A percentile compares a stretch with the other conserved stretches of the same genome.
Evolutionary conservation across 164 flowering plant species (phyloP).

Genomic region (Vitis rotundifolia): DNA sequence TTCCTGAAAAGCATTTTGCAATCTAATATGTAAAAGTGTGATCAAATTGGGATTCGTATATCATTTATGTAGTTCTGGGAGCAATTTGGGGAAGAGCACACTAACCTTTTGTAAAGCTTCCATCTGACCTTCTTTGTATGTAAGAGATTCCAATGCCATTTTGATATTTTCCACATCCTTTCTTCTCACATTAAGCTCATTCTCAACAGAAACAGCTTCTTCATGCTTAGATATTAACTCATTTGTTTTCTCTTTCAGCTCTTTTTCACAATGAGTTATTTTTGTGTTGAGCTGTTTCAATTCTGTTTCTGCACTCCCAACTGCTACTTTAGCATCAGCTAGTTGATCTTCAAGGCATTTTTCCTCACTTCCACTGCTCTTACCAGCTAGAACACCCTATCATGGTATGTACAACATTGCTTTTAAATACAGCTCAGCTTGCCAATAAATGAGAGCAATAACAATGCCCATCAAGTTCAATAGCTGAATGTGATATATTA

Average conservation of each 20-base stretch:
- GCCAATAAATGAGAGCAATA: background rate
- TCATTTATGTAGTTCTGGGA: background rate
- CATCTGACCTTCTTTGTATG: constrained; percentile 71
- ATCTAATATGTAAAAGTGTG: too few relatives aligned
- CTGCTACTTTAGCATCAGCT: constrained; percentile 89
- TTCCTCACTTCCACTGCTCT: constrained; percentile 89
- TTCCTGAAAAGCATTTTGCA: constrained; percentile 45
- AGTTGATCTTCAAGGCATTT: constrained; percentile 97
- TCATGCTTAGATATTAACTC: constrained; percentile 70
- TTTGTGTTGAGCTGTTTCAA: constrained; percentile 78
- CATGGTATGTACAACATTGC: constrained; percentile 10
- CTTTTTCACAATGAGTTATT: constrained; percentile 75
- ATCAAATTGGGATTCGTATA: background rate
- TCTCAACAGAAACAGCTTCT: constrained; percentile 78
- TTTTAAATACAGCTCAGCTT: background rate
- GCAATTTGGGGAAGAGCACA: background rate
- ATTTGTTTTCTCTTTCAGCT: constrained; percentile 69
- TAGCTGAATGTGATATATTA: background rate
- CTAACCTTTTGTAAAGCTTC: constrained; percentile 81
- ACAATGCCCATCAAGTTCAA: background rate
- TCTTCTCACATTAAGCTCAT: constrained; percentile 58
- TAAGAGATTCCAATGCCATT: constrained; percentile 55
- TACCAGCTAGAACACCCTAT: constrained; percentile 92
- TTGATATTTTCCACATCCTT: constrained; percentile 63
- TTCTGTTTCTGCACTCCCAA: constrained; percentile 86